A percentile compares a stretch with the other conserved stretches of the same genome.
Evolutionary conservation across 768 basidiomycete species (phyloP).

Genomic region (Hericium rajendrae): DNA sequence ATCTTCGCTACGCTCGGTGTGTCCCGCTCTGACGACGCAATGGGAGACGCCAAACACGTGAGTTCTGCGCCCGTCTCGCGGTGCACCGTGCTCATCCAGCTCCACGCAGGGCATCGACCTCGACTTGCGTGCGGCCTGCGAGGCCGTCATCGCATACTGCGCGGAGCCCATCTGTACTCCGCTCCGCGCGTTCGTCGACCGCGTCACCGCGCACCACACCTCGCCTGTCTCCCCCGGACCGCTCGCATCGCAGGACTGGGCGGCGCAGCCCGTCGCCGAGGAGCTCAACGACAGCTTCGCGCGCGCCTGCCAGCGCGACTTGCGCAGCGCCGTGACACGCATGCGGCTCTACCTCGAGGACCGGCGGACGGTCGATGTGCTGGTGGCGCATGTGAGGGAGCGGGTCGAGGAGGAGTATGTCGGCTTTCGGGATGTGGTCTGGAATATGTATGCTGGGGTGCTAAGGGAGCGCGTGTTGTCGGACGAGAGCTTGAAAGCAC

Average conservation of each 20-base stretch:
- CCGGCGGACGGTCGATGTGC: constrained; percentile 63
- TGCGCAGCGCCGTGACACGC: constrained; percentile 44
- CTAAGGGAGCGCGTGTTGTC: constrained; percentile 26
- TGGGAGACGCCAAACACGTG: constrained; percentile 68
- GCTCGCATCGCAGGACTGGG: constrained; percentile 36
- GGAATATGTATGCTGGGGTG: constrained; percentile 35
- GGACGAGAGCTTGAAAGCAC: constrained; percentile 23
- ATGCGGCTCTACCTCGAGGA: constrained; percentile 77
- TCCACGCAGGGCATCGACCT: constrained; percentile 68
- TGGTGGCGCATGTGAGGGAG: constrained; percentile 70
- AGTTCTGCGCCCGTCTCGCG: constrained; percentile 13
- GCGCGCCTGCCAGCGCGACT: constrained; percentile 41
- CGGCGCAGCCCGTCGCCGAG: constrained; percentile 36
- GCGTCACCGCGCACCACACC: constrained; percentile 26
- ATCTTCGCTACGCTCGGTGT: constrained; percentile 65
- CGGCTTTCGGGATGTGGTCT: constrained; percentile 55
- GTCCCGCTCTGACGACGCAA: constrained; percentile 44
- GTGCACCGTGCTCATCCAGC: constrained; percentile 1
- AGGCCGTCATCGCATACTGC: constrained; percentile 66
- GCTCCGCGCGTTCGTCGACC: constrained; percentile 54
- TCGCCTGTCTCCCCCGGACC: constrained; percentile 14
- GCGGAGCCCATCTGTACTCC: constrained; percentile 48
- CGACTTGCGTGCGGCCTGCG: constrained; percentile 77
- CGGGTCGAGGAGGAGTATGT: constrained; percentile 68
- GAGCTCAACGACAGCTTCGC: constrained; percentile 46